These are phyloP conservation scores for Reticulascus tulasneorum DNA, from an alignment of 2,329 filamentous ascomycete genomes.

Conservation along the genomic window DNA sequence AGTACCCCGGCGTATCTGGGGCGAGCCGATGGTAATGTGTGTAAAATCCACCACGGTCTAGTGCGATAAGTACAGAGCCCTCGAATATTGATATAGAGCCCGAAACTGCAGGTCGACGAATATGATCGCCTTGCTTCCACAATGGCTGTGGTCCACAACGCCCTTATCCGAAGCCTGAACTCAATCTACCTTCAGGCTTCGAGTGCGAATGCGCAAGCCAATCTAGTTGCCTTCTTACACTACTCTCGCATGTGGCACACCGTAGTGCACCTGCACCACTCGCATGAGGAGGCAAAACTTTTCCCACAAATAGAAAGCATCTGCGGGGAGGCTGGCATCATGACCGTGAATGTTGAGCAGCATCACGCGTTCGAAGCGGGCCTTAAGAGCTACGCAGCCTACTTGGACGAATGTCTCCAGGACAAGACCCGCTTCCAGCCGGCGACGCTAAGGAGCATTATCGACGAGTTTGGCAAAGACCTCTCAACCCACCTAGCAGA, in stretches of 20 bases:
- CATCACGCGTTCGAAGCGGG: conserved; percentile 33
- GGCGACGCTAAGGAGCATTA: conserved; percentile 18
- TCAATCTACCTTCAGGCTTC: conserved; percentile 32
- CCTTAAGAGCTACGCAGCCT: conserved; percentile 22
- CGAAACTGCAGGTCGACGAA: conserved; percentile 23
- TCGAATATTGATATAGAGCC: too few relatives aligned
- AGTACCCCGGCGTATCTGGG: conserved; percentile 1
- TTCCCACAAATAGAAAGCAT: conserved; percentile 34
- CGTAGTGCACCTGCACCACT: conserved; percentile 33
- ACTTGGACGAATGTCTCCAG: conserved; percentile 18
- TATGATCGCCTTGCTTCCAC: conserved; percentile 22
- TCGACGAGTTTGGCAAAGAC: conserved; percentile 25
- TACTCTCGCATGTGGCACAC: conserved; percentile 28
- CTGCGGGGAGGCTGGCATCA: conserved; percentile 29
- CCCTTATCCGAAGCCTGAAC: conserved; percentile 31
- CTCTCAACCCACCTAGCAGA: conserved; percentile 26
- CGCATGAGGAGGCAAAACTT: conserved; percentile 30
- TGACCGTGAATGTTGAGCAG: conserved; percentile 37
- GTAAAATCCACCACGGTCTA: too few relatives aligned
- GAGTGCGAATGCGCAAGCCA: conserved; percentile 27
- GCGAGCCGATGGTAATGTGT: too few relatives aligned
- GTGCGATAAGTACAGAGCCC: too few relatives aligned
- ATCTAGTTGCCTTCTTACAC: conserved; percentile 26
- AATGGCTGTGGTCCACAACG: conserved; percentile 31
- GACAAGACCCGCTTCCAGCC: conserved; percentile 23